A percentile compares a stretch with the other conserved stretches of the same genome.
Evolutionary conservation across 805 yeast genomes (phyloP).

Genomic region (Lachancea fermentati): DNA sequence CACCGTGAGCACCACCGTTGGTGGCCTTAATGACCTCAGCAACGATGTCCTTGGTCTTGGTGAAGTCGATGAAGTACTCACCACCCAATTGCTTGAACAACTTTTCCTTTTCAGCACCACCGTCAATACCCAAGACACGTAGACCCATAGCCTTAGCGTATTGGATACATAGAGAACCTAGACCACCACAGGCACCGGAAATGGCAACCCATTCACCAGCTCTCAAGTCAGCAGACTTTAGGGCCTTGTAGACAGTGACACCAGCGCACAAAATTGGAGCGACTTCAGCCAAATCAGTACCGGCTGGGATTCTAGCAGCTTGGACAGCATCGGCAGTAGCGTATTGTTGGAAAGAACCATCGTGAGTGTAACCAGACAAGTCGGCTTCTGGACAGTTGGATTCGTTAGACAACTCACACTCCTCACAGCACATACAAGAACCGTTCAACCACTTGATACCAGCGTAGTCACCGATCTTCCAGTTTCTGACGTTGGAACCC

Average conservation of each 20-base stretch:
- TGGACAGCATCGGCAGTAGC: constrained; percentile 85
- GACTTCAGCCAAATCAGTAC: constrained; percentile 65
- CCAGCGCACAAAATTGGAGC: constrained; percentile 91
- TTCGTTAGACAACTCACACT: constrained; percentile 51
- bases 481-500: constrained; percentile 52
- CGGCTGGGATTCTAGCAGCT: constrained; percentile 73
- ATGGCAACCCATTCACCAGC: constrained; percentile 75
- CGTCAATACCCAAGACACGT: constrained; percentile 67
- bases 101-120: constrained; percentile 57
- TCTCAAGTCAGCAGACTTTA: constrained; percentile 65
- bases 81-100: constrained; percentile 58
- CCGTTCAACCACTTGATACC: constrained; percentile 67
- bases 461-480: constrained; percentile 58
- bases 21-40: constrained; percentile 52
- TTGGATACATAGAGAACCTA: constrained; percentile 69
- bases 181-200: constrained; percentile 78
- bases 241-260: constrained; percentile 85
- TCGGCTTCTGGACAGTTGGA: constrained; percentile 63
- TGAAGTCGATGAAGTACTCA: constrained; percentile 57
- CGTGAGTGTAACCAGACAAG: constrained; percentile 82
- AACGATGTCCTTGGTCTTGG: constrained; percentile 48
- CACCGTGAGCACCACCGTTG: constrained; percentile 73
- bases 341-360: constrained; percentile 89
- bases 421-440: constrained; percentile 57
- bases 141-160: constrained; percentile 74